Percentiles rank a stretch among this genome's conserved stretches.
These are phyloP conservation scores for Solanum hybrid DNA, from an alignment of 305 asterid species.

Conservation along the genomic window DNA sequence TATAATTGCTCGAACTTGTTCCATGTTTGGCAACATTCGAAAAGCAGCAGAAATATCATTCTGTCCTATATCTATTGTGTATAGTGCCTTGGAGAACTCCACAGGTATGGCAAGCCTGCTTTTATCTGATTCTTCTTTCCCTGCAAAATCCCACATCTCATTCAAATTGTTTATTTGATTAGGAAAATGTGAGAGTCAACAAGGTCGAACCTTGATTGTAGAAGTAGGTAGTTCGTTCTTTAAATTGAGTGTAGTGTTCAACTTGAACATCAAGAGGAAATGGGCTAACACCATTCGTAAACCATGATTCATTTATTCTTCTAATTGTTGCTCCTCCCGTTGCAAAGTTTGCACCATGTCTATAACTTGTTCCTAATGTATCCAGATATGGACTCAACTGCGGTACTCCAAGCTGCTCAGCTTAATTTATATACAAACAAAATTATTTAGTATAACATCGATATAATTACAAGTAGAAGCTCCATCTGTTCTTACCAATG, in stretches of 20 bases:
- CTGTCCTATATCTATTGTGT: constrained; percentile 67
- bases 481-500: constrained; percentile 27
- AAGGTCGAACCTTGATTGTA: constrained; percentile 24
- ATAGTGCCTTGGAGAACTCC: constrained; percentile 50
- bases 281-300: constrained; percentile 51
- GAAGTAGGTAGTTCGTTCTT: constrained; percentile 33
- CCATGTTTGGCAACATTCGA: constrained; percentile 15
- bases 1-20: constrained; percentile 30
- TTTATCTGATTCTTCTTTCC: background rate
- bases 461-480: background rate
- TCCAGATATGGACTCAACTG: constrained; percentile 63
- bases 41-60: constrained; percentile 49
- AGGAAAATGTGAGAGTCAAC: background rate
- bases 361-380: constrained; percentile 44
- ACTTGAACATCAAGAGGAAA: constrained; percentile 68
- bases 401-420: constrained; percentile 47
- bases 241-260: constrained; percentile 53
- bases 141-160: constrained; percentile 8
- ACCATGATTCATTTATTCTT: constrained; percentile 45
- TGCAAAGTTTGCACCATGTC: constrained; percentile 59
- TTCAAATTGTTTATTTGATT: background rate
- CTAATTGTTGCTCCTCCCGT: constrained; percentile 68
- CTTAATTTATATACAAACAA: constrained; percentile 14
- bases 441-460: background rate
- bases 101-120: constrained; percentile 40